phyloP scores from a whole-genome alignment of 106 monocot species.

The Ottelia alismoides region DNA sequence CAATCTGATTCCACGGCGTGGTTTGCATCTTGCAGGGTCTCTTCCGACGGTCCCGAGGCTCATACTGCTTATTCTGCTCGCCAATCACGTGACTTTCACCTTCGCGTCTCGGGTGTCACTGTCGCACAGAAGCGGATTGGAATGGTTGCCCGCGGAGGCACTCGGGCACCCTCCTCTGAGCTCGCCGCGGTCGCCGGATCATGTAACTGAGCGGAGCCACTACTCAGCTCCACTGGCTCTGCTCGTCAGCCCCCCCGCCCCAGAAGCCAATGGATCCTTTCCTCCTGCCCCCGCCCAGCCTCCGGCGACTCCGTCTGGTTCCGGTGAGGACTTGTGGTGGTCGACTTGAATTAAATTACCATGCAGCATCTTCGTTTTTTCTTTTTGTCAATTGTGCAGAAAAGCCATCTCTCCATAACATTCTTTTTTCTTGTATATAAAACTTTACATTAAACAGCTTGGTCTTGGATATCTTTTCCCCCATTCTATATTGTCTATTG shows the following conservation, averaged over 20 bases:
- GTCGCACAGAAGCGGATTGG: no score
- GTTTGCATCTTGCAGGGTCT: no score
- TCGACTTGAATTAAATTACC: neutral
- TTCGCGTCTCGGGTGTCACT: no score
- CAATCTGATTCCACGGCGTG: no score
- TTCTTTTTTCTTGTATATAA: no score
- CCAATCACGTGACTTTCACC: no score
- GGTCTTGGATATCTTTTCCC: neutral
- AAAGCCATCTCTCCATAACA: no score
- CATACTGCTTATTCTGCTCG: no score
- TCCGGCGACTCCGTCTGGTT: slow-evolving; percentile 37
- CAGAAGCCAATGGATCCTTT: slow-evolving; percentile 21
- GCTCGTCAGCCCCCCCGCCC: slow-evolving; percentile 20
- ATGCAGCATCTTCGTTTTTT: neutral
- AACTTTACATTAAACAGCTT: neutral
- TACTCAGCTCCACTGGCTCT: slow-evolving; percentile 13
- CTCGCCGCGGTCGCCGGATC: slow-evolving; percentile 12
- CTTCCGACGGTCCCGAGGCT: no score
- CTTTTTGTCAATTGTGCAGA: neutral
- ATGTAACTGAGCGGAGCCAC: slow-evolving; percentile 6
- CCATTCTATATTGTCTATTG: no score
- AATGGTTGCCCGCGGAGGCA: no score
- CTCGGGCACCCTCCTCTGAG: slow-evolving; percentile 14
- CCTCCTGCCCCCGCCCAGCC: slow-evolving; percentile 37
- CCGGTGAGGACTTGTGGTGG: slow-evolving; percentile 24